Percentiles rank a stretch among this genome's conserved stretches.
phyloP scores from a whole-genome alignment of 345 rosid species.

The Clarkia xantiana region DNA sequence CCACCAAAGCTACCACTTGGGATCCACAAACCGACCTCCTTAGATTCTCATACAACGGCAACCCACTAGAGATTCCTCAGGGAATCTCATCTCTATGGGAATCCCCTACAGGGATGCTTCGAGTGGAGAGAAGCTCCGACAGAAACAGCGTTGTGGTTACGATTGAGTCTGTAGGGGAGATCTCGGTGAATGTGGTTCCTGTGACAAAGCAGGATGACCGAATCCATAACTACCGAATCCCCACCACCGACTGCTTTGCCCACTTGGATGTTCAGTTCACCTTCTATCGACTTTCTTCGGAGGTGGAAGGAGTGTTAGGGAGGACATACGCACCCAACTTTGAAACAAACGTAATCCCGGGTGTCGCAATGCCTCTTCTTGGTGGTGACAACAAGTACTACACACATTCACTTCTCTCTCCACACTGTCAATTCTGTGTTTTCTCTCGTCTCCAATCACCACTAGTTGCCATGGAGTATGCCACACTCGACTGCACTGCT shows the following conservation, averaged over 20 bases:
- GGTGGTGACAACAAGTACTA: conserved; percentile 49
- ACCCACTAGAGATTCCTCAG: conserved; percentile 29
- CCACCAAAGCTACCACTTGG: conserved; percentile 37
- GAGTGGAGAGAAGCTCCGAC: conserved; percentile 37
- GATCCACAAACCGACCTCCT: conserved; percentile 37
- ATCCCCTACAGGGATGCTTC: conserved; percentile 25
- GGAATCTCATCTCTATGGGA: conserved; percentile 38
- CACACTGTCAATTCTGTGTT: conserved; percentile 29
- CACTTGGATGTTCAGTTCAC: conserved; percentile 58
- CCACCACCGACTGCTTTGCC: conserved; percentile 41
- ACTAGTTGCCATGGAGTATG: too few relatives aligned
- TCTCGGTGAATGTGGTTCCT: conserved; percentile 49
- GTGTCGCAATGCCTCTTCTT: conserved; percentile 45
- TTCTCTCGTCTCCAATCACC: conserved; percentile 9
- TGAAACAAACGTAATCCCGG: conserved; percentile 44
- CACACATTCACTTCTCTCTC: conserved; percentile 33
- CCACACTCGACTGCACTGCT: too few relatives aligned
- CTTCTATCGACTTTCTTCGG: conserved; percentile 40
- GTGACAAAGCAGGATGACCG: conserved; percentile 61
- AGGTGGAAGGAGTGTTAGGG: conserved; percentile 56
- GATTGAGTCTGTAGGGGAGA: conserved; percentile 30
- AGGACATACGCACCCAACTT: conserved; percentile 53
- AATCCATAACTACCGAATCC: conserved; percentile 41
- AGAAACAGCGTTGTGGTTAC: conserved; percentile 39
- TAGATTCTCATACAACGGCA: conserved; percentile 35